Evolutionary conservation across 345 rosid species (phyloP), one percentile per base, ranked within the genome.

Genomic region (Populus nigra): DNA sequence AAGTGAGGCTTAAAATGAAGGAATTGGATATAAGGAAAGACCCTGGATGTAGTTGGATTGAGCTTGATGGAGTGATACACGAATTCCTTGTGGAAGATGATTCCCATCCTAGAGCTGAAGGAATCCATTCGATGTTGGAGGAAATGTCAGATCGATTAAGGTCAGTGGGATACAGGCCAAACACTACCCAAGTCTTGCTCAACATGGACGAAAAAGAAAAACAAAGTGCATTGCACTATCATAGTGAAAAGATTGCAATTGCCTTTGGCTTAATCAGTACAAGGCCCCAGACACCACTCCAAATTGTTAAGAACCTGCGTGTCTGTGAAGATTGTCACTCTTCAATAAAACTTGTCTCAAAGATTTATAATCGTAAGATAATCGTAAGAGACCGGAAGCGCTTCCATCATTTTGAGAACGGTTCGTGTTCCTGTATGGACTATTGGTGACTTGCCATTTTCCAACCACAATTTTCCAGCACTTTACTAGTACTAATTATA

Each of bases 21-120:
- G 88, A 91, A 78, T 81, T 82, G 85, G 88, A 90, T 73, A 81
- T 86, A 63, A 86, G 89, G 82, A 93, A 93, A 82, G 80, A 88
- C 68, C 94, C 91, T 0, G 96, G 94, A n/a, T 89, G 89, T 75
- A 90, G 96, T 67, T 90, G 89, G 92, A 85, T 91, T 43, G 92
- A 93, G 77, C 76, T 90, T 35, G 82, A 88, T 78, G 95, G 94
- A 29, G 74, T 22, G 33, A 79, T 91, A 27, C 88, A 93, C 35
- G 89, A 89, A 47, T 91, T 93, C 79, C 82, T 85, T 53, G 92
- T 89, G 53, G 94, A 91, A 81, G 98, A 91, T 62, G 86, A 86
- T 53, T 82, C 87, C n/a, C 90, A 90, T 80, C 90, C 89, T 1
- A 82, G 81, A 77, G 87, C 88, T 41, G 25, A 81, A 79, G 87